Evolutionary conservation across 2,329 filamentous ascomycete species (phyloP).

Genomic region (Fusarium tuaranense): DNA sequence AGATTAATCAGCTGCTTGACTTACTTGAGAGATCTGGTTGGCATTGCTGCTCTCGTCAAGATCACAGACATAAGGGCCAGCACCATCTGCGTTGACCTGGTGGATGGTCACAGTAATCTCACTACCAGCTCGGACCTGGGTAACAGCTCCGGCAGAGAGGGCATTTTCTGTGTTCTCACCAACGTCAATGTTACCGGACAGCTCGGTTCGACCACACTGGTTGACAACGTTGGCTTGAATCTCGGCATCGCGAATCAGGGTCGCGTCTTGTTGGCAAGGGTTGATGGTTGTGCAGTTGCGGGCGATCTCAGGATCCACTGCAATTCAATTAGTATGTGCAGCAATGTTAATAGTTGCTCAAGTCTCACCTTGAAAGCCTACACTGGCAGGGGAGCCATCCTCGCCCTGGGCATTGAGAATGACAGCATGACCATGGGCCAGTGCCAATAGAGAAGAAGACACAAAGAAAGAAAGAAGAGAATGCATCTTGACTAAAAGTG

Average conservation of each 20-base stretch:
- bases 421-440: conserved; percentile 54
- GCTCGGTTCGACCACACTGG: conserved; percentile 72
- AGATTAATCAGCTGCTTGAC: rapidly evolving
- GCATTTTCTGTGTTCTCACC: conserved; percentile 66
- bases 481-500: conserved; percentile 34
- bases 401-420: conserved; percentile 61
- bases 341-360: too few relatives aligned
- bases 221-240: conserved; percentile 65
- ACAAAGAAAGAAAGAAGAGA: conserved; percentile 27
- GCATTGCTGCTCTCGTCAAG: conserved; percentile 61
- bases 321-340: background rate
- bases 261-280: conserved; percentile 75
- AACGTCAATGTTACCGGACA: conserved; percentile 71
- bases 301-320: conserved; percentile 65
- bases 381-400: conserved; percentile 58
- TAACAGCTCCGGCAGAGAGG: conserved; percentile 58
- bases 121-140: conserved; percentile 60
- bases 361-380: conserved; percentile 61
- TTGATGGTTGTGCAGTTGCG: conserved; percentile 73
- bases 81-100: conserved; percentile 76
- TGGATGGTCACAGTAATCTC: conserved; percentile 70
- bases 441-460: conserved; percentile 28
- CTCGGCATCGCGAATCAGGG: conserved; percentile 70
- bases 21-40: conserved; percentile 36
- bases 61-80: conserved; percentile 68